Conservation (phyloP, 2,329 filamentous ascomycete genomes). For the Xenosphaeropsis pyriputrescens region DNA sequence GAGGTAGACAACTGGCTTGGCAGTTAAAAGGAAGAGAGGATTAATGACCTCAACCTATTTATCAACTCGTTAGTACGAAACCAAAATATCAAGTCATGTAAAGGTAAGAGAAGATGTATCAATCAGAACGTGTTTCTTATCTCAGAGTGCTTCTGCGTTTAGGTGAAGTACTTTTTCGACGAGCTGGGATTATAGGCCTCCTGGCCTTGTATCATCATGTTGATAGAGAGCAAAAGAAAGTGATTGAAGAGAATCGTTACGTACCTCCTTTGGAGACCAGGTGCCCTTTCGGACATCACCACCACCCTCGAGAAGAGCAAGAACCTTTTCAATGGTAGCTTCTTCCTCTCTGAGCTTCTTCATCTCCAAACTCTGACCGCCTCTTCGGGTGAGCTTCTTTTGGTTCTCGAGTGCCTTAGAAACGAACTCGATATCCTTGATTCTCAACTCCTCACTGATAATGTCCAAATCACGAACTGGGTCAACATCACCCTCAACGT, state of each 20-base stretch:
- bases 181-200: slow-evolving; percentile 98
- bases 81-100: slow-evolving; percentile 2
- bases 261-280: slow-evolving; percentile 92
- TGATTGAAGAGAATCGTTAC: slow-evolving; percentile 17
- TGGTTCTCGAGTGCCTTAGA: slow-evolving; percentile 89
- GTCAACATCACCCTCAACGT: slow-evolving; percentile 98
- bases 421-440: slow-evolving; percentile 97
- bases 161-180: slow-evolving; percentile 67
- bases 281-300: slow-evolving; percentile 87
- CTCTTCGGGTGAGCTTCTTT: slow-evolving; percentile 87
- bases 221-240: slow-evolving; percentile 21
- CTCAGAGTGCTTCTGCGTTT: slow-evolving; percentile 75
- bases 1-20: slow-evolving; percentile 93
- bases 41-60: slow-evolving; percentile 91
- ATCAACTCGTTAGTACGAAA: slow-evolving; percentile 6
- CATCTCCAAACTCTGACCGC: slow-evolving; percentile 90
- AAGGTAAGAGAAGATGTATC: not conserved
- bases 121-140: slow-evolving; percentile 37
- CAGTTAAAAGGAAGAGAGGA: slow-evolving; percentile 83
- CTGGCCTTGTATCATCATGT: slow-evolving; percentile 97
- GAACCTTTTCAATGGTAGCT: slow-evolving; percentile 80
- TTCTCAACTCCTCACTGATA: slow-evolving; percentile 87
- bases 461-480: slow-evolving; percentile 89
- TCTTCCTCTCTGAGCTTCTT: slow-evolving; percentile 96
- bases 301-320: slow-evolving; percentile 69